phyloP scores from a whole-genome alignment of 495 filamentous ascomycete genomes.

The Hypoxylon trugodes region DNA sequence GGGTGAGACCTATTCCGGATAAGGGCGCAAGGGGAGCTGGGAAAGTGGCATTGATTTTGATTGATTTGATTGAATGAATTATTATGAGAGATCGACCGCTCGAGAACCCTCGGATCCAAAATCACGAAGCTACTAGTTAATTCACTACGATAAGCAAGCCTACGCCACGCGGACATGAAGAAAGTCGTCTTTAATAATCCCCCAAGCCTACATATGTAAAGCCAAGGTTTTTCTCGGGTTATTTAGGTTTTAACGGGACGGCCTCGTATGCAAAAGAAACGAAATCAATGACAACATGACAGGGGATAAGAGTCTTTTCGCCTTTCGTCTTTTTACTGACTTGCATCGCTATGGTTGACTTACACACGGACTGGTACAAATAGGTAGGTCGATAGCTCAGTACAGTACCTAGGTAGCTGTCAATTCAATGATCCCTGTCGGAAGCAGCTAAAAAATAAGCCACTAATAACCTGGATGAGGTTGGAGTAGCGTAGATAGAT shows the following conservation, averaged over 20 bases:
- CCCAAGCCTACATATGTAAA: too few relatives aligned
- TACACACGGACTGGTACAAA: constrained; percentile 5
- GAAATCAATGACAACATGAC: constrained; percentile 26
- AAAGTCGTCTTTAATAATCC: constrained; percentile 10
- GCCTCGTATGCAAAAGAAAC: constrained; percentile 32
- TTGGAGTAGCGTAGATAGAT: constrained; percentile 27
- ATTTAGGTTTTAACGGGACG: constrained; percentile 26
- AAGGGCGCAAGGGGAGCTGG: constrained; percentile 12
- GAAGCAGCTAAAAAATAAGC: constrained; percentile 23
- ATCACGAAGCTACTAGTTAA: constrained; percentile 21
- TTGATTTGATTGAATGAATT: constrained; percentile 1
- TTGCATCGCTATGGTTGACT: constrained; percentile 3
- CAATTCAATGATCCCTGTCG: constrained; percentile 30
- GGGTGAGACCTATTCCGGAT: constrained; percentile 14
- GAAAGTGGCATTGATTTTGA: constrained; percentile 19
- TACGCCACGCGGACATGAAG: constrained; percentile 4
- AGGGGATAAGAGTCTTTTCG: not conserved
- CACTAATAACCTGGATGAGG: constrained; percentile 28
- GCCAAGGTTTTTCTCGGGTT: constrained; percentile 29
- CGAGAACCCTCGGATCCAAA: constrained; percentile 7
- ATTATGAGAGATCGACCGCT: constrained; percentile 24
- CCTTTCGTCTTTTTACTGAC: constrained; percentile 9
- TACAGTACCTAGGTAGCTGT: too few relatives aligned
- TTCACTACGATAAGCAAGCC: not conserved
- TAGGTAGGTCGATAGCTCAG: constrained; percentile 34